Evolutionary conservation across 2,329 filamentous ascomycete genomes (phyloP), one percentile per base, ranked within the genome.

Genomic region (Epichloe sibirici): DNA sequence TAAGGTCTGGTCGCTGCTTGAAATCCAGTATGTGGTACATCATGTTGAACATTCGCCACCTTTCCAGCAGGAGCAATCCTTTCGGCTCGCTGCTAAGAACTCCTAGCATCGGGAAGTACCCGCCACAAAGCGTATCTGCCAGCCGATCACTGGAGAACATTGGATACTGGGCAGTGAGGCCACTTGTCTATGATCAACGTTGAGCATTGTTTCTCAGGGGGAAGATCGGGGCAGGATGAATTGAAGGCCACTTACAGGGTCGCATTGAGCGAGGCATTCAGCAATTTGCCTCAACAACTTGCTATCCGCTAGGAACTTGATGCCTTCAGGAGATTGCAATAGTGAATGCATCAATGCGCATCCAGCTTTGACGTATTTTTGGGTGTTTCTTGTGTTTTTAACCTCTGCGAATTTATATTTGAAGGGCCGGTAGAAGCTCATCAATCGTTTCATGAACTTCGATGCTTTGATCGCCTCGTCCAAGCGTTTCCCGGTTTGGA

Each of bases 31-130:
- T 95, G 68, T 97, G 93, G 65, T 98, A 98, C 76, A 97, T 94
- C 89, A 98, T 98, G 68, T 97, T 97, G 71, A 96, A 90, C 77
- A 98, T 94, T 61, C 90, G 88, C 91, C 93, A 97, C 61, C 89
- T 78, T 66, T 97, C 91, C 63, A 98, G 80, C 71, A 98, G 91
- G 56, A 86, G 82, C 25, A 97, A 76, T 0, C 93, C 93, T 60
- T 85, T 88, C 0, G 79, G 72, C 61, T 95, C 89, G 51, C 85
- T 85, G 60, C 86, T 97, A 53, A 98, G 71, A 11, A 88, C 83
- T 7, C 93, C 94, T 2, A 98, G 73, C 74, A 98, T 88, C 13
- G 90, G 82, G 66, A 98, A 95, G 67, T 98, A 98, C 11, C 94
- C 94, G 15, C 87, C 85, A 56, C 88, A 93, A 6, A 98, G 76